These are phyloP conservation scores for Lodderomyces elongisporus DNA, from an alignment of 1,139 yeast species.

Conservation along the genomic window DNA sequence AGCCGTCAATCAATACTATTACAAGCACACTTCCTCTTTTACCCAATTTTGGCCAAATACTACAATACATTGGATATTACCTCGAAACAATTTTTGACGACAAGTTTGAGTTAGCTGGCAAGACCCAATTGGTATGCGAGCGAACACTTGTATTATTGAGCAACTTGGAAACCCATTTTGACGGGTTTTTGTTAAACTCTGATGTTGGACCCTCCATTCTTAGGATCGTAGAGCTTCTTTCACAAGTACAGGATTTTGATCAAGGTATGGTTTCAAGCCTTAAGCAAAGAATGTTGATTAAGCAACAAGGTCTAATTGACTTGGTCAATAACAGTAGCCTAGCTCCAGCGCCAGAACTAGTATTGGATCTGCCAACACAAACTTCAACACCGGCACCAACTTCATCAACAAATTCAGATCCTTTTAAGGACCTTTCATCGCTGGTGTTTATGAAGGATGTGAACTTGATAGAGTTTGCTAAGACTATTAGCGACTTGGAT, in stretches of 20 bases:
- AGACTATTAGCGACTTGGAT: slow-evolving; percentile 55
- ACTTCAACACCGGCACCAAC: no score
- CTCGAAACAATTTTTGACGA: slow-evolving; percentile 19
- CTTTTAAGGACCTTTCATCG: slow-evolving; percentile 31
- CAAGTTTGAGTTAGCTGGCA: slow-evolving; percentile 12
- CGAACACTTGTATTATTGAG: slow-evolving; percentile 35
- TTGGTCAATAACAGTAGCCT: slow-evolving; percentile 21
- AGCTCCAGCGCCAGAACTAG: slow-evolving; percentile 5
- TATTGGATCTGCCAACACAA: no score
- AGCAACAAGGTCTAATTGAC: slow-evolving; percentile 32
- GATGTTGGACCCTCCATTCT: slow-evolving; percentile 39
- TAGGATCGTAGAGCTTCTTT: slow-evolving; percentile 28
- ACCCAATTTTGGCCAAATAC: slow-evolving; percentile 51
- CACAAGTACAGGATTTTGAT: slow-evolving; percentile 11
- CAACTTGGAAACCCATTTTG: slow-evolving; percentile 31
- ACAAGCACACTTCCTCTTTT: slow-evolving; percentile 60
- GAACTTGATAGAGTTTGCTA: slow-evolving; percentile 47
- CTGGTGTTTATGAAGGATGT: slow-evolving; percentile 35
- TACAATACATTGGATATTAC: slow-evolving; percentile 33
- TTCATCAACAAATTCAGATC: slow-evolving; percentile 16
- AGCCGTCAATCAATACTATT: slow-evolving; percentile 36
- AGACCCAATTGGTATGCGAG: slow-evolving; percentile 26
- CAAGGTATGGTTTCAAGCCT: no score
- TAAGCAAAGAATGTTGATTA: slow-evolving; percentile 29
- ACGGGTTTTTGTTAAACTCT: slow-evolving; percentile 36